Conservation (phyloP, 2,329 filamentous ascomycete genomes). For the Fusarium nygamai region DNA sequence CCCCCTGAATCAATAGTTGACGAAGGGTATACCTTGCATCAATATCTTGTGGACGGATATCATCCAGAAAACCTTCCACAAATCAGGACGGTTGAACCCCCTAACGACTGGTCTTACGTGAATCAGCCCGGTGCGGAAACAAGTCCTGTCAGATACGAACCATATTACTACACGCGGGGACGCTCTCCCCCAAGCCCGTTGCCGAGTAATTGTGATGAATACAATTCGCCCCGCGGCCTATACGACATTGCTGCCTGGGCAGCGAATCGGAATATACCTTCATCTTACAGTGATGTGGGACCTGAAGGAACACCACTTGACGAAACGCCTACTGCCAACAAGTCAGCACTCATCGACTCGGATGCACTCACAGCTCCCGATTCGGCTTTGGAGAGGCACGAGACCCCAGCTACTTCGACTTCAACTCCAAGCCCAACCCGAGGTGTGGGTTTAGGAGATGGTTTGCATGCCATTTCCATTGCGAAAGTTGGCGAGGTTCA, state of each 20-base stretch:
- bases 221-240: constrained; percentile 43
- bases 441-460: background rate
- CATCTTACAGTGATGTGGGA: constrained; percentile 52
- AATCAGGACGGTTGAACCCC: constrained; percentile 54
- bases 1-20: constrained; percentile 53
- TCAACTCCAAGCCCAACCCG: constrained; percentile 17
- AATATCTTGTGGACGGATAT: constrained; percentile 52
- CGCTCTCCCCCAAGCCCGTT: constrained; percentile 64
- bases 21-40: constrained; percentile 51
- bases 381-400: constrained; percentile 20
- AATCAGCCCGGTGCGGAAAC: constrained; percentile 51
- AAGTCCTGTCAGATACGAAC: constrained; percentile 51
- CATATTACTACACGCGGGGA: constrained; percentile 60
- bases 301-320: constrained; percentile 35
- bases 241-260: constrained; percentile 51
- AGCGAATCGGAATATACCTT: constrained; percentile 51
- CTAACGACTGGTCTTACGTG: constrained; percentile 56
- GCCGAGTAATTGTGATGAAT: constrained; percentile 55
- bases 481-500: background rate
- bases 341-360: constrained; percentile 18
- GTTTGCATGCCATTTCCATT: background rate
- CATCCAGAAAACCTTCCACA: constrained; percentile 48
- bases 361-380: constrained; percentile 10
- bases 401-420: constrained; percentile 32
- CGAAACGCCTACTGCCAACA: constrained; percentile 37